Conservation (phyloP, 2,329 filamentous ascomycete species). For the Alternaria sp. region DNA sequence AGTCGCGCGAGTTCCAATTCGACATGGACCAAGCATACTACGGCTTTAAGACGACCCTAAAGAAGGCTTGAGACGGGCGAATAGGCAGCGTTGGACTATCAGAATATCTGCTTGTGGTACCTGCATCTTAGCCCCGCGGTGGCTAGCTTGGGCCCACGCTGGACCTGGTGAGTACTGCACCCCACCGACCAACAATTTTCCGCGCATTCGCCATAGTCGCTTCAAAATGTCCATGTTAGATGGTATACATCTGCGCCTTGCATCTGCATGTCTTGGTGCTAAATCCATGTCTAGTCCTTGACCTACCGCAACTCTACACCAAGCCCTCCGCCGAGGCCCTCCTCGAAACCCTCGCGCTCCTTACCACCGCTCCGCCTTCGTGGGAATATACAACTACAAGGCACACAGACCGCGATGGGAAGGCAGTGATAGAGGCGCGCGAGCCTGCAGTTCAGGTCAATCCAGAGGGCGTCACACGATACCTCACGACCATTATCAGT, state of each 20-base stretch:
- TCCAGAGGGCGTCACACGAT: slow-evolving; percentile 63
- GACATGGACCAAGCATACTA: slow-evolving; percentile 95
- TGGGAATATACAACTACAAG: slow-evolving; percentile 62
- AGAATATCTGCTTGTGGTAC: not conserved
- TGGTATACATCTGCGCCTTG: slow-evolving; percentile 24
- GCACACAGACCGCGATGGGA: slow-evolving; percentile 17
- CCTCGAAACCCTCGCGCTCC: slow-evolving; percentile 67
- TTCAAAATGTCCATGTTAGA: slow-evolving; percentile 34
- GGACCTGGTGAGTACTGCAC: slow-evolving; percentile 17
- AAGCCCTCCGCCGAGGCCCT: slow-evolving; percentile 72
- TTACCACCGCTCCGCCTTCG: slow-evolving; percentile 71
- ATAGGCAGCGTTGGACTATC: not conserved
- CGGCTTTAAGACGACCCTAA: slow-evolving; percentile 83
- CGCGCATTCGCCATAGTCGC: slow-evolving; percentile 6
- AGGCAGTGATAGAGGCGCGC: slow-evolving; percentile 22
- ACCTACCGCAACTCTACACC: slow-evolving; percentile 83
- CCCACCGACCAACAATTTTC: slow-evolving; percentile 11
- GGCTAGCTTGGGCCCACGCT: slow-evolving; percentile 22
- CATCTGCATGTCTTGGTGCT: slow-evolving; percentile 9
- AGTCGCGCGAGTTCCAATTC: slow-evolving; percentile 86
- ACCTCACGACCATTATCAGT: slow-evolving; percentile 72
- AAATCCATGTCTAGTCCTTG: slow-evolving; percentile 60
- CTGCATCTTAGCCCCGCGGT: slow-evolving; percentile 6
- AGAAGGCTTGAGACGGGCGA: slow-evolving; percentile 35
- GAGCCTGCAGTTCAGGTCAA: slow-evolving; percentile 47